Evolutionary conservation across 1,284 basidiomycete species (phyloP).

Genomic region (Ceratobasidium sp.): DNA sequence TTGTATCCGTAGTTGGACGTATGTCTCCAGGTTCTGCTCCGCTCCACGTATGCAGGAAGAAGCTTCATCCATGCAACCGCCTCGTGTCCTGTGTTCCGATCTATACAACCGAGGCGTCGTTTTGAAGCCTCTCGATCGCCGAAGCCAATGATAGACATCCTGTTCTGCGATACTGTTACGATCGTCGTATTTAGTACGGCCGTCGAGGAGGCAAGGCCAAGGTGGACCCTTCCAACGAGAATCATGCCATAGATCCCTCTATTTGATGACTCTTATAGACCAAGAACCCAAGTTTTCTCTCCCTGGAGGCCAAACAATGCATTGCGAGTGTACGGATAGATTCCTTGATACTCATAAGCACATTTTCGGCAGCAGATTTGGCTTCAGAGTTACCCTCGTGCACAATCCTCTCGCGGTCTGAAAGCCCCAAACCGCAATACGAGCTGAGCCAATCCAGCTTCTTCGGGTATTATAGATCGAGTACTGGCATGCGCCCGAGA

Average conservation of each 20-base stretch:
- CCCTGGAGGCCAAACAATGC: conserved; percentile 1
- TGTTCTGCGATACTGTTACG: conserved; percentile 11
- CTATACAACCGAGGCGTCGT: not conserved
- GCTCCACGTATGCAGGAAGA: conserved; percentile 32
- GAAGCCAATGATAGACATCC: conserved; percentile 1
- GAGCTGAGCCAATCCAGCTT: conserved; percentile 21
- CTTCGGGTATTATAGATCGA: not conserved
- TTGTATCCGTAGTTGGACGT: conserved; percentile 20
- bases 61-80: conserved; percentile 33
- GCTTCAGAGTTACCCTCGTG: not conserved
- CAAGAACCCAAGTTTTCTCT: not conserved
- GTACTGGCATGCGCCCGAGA: conserved; percentile 12
- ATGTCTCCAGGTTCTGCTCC: conserved; percentile 34
- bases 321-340: conserved; percentile 10
- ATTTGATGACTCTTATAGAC: not conserved
- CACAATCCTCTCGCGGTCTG: conserved; percentile 4
- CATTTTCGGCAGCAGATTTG: not conserved
- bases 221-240: conserved; percentile 11
- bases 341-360: conserved; percentile 1
- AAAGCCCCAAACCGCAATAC: not conserved
- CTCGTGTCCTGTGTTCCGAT: not conserved
- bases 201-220: conserved; percentile 25
- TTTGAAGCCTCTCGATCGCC: not conserved
- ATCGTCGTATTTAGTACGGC: conserved; percentile 7
- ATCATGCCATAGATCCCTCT: conserved; percentile 23